Conservation (phyloP, 2,329 filamentous ascomycete species). For the Aaosphaeria pasadenensis region DNA sequence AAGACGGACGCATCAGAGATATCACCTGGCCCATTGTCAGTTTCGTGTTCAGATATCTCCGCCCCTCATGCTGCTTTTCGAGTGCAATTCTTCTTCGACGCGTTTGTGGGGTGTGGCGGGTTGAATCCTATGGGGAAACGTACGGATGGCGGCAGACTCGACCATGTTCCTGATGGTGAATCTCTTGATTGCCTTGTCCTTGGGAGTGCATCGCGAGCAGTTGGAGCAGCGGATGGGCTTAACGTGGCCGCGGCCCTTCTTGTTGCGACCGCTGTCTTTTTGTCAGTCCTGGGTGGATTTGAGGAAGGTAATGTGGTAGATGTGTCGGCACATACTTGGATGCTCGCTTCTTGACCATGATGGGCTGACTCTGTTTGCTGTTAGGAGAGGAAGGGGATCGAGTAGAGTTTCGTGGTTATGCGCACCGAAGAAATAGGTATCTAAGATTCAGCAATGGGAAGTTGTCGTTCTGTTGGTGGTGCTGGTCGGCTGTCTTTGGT, state of each 20-base stretch:
- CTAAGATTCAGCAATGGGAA: slow-evolving; percentile 34
- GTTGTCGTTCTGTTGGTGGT: slow-evolving; percentile 28
- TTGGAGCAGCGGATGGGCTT: slow-evolving; percentile 96
- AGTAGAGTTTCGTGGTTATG: slow-evolving; percentile 2
- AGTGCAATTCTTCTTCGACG: not conserved
- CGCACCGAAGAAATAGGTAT: slow-evolving; percentile 35
- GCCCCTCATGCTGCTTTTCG: slow-evolving; percentile 9
- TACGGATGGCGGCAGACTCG: slow-evolving; percentile 99
- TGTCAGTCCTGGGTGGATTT: slow-evolving; percentile 31
- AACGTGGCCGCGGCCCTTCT: slow-evolving; percentile 99
- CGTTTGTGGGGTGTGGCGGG: slow-evolving; percentile 2
- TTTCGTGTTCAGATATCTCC: not conserved
- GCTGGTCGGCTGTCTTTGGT: slow-evolving; percentile 9
- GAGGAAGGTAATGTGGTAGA: slow-evolving; percentile 12
- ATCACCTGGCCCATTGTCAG: slow-evolving; percentile 68
- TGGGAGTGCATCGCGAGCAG: slow-evolving; percentile 81
- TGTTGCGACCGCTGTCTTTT: slow-evolving; percentile 83
- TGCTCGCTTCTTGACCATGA: slow-evolving; percentile 74
- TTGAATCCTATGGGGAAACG: slow-evolving; percentile 44
- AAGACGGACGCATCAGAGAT: slow-evolving; percentile 99
- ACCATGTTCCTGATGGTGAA: slow-evolving; percentile 99
- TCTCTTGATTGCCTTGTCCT: slow-evolving; percentile 99
- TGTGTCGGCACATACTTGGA: slow-evolving; percentile 58
- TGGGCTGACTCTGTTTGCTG: slow-evolving; percentile 49
- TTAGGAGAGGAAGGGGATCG: slow-evolving; percentile 13